Conservation (phyloP, 305 asterid genomes). For the Solanum hybrid region DNA sequence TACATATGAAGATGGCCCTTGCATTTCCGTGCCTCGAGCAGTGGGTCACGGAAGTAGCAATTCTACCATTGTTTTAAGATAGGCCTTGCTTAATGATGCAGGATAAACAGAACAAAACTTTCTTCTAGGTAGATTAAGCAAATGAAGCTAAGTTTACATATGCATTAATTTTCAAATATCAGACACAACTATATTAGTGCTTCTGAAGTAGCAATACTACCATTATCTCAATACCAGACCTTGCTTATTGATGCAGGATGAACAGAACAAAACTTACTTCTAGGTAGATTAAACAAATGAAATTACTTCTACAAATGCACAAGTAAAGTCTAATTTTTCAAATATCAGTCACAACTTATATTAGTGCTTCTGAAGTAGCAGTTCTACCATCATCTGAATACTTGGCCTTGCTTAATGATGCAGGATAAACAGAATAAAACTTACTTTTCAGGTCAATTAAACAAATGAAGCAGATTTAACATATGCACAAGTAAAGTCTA, state of each 20-base stretch:
- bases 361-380: not conserved
- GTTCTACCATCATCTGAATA: not conserved
- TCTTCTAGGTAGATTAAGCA: not conserved
- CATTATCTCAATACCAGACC: not conserved
- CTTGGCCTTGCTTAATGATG: not conserved
- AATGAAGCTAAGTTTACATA: not conserved
- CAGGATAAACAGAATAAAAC: not conserved
- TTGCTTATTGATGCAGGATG: not conserved
- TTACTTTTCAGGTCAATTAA: not conserved
- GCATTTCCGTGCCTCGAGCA: not conserved
- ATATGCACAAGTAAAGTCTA: not conserved
- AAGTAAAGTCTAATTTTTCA: not conserved
- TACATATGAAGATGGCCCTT: not conserved
- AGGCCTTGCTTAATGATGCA: not conserved
- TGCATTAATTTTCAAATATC: not conserved
- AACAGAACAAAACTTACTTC: not conserved
- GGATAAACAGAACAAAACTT: not conserved
- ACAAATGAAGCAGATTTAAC: not conserved
- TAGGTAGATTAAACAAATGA: not conserved
- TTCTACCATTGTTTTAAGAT: not conserved
- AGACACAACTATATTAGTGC: not conserved
- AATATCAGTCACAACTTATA: not conserved
- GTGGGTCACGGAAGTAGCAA: not conserved
- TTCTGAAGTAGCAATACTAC: not conserved
- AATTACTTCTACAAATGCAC: not conserved